Base-by-base conservation (phyloP, 2,329 filamentous ascomycete species). In the Phialocephala subalpina region DNA sequence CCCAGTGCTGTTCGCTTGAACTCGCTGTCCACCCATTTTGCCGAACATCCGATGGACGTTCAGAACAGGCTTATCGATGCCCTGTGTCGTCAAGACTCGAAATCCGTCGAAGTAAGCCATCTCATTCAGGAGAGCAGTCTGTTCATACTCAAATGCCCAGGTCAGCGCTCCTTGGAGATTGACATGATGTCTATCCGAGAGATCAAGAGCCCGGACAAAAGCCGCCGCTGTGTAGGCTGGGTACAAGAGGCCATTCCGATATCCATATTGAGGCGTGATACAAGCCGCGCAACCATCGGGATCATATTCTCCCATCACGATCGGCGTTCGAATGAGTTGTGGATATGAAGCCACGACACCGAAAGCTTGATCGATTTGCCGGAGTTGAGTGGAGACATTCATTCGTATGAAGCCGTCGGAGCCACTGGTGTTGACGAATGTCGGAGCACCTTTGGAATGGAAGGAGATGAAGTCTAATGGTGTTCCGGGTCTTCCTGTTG, bases 1-100 rank as follows among this genome's bases (percentile, higher is more conserved):
- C 6, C 40, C 40, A 6, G 40, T 18, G 6, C 40, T 42, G 16
- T 16, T 16, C n/a, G 40, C 40, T 18, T 42, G 14, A 11, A 42
- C 40, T 42, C 40, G 40, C 12, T 16, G 16, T n/a, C 40, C 40
- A 18, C 14, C n/a, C 40, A 42, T 42, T 6, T 18, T 16, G 3
- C 14, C 16, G n/a, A 42, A 42, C 40, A 42, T 42, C 18, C 40
- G 40, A n/a, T 18, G n/a, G 16, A 18, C n/a, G n/a, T 42, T 42
- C 40, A 42, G 40, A 18, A 42, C 40, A n/a, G 40, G 40, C 4
- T 18, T 16, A 42, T 42, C 40, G n/a, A 42, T 18, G 16, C n/a
- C 40, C 6, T 42, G 16, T 16, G 40, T 18, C 6, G 16, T n/a
- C 40, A 42, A 16, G 6, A 53, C 49, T 83, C 85, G 68, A 77